A percentile compares a stretch with the other conserved stretches of the same genome.
These are phyloP conservation scores for Tarenaya hassleriana DNA, from an alignment of 345 rosid species.

Conservation along the genomic window DNA sequence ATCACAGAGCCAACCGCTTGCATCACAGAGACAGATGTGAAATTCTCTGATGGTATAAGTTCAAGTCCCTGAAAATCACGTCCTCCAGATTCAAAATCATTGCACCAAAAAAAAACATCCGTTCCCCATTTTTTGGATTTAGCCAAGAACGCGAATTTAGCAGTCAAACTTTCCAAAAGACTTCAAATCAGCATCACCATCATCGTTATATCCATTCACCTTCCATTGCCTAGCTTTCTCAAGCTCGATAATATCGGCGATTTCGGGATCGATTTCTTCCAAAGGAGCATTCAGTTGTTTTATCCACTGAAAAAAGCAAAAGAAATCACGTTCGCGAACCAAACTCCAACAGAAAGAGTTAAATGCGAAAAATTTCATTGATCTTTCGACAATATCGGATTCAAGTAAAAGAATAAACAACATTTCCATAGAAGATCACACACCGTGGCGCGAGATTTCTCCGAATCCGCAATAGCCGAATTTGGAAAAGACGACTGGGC, in stretches of 20 bases:
- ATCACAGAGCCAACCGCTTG: conserved; percentile 95
- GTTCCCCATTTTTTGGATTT: neutral
- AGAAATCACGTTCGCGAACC: neutral
- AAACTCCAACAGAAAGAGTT: neutral
- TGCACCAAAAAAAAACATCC: neutral
- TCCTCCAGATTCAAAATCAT: conserved; percentile 1
- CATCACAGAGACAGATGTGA: conserved; percentile 90
- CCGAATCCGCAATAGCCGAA: conserved; percentile 41
- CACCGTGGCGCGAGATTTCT: conserved; percentile 59
- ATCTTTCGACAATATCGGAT: conserved; percentile 4
- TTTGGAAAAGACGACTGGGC: conserved; percentile 62
- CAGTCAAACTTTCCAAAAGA: conserved; percentile 2
- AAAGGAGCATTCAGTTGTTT: conserved; percentile 76
- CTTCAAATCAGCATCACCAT: neutral
- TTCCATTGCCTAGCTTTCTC: conserved; percentile 99
- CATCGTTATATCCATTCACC: conserved; percentile 36
- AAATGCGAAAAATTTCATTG: neutral
- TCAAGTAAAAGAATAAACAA: conserved; percentile 14
- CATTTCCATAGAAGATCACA: too few relatives aligned
- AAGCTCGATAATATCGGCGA: conserved; percentile 77
- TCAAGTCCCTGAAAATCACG: conserved; percentile 60
- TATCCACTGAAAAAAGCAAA: conserved; percentile 58
- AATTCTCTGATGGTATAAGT: conserved; percentile 92
- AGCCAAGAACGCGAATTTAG: conserved; percentile 3
- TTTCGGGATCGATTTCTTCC: conserved; percentile 81